phyloP scores from a whole-genome alignment of 2,329 filamentous ascomycete genomes.

The Talaromyces sp. region DNA sequence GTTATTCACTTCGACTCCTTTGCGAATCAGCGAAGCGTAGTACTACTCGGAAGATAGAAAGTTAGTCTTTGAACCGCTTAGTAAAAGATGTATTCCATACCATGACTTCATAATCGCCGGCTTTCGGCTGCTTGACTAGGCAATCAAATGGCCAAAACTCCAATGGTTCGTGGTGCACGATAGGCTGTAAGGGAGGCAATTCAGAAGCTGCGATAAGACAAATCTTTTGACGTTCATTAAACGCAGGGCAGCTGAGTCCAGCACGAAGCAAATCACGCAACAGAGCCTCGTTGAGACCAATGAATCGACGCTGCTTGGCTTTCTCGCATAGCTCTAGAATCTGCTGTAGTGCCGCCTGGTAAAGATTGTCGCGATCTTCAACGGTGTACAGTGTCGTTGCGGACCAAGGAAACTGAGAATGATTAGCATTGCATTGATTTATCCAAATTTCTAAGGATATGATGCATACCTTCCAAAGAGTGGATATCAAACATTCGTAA shows the following conservation, averaged over 20 bases:
- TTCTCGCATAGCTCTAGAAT: constrained; percentile 66
- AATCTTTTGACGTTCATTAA: constrained; percentile 41
- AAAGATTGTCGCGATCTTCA: constrained; percentile 42
- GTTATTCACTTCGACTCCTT: constrained; percentile 11
- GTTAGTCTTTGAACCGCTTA: neutral
- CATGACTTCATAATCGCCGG: constrained; percentile 17
- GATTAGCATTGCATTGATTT: constrained; percentile 10
- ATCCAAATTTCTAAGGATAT: neutral
- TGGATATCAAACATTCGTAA: constrained; percentile 49
- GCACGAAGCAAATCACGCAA: constrained; percentile 34
- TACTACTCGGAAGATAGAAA: constrained; percentile 14
- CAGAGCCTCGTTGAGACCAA: constrained; percentile 36
- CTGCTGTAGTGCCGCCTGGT: constrained; percentile 44
- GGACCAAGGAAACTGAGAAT: constrained; percentile 47
- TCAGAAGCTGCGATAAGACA: constrained; percentile 25
- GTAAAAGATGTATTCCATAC: constrained; percentile 18
- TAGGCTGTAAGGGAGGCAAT: constrained; percentile 15
- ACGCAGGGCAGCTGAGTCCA: constrained; percentile 37
- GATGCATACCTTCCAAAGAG: constrained; percentile 42
- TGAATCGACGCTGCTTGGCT: constrained; percentile 40
- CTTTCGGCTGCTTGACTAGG: constrained; percentile 20
- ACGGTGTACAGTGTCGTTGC: constrained; percentile 41
- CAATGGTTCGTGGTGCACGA: constrained; percentile 18
- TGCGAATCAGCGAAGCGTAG: constrained; percentile 21
- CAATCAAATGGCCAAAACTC: constrained; percentile 38